Evolutionary conservation across 805 yeast genomes (phyloP), one percentile per base, ranked within the genome.

Genomic region (Candida cerambycidarum): DNA sequence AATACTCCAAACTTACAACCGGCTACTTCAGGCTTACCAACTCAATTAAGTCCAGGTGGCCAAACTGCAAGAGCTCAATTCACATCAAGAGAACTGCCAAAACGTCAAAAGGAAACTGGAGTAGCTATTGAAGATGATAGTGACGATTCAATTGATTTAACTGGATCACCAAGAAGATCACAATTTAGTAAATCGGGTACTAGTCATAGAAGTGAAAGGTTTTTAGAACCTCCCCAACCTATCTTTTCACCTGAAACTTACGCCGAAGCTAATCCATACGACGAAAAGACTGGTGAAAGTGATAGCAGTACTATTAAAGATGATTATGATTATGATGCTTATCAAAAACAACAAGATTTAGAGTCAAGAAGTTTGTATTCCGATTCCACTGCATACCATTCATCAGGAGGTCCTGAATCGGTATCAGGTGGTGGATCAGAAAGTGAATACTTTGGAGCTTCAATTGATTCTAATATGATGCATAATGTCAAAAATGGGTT

Each of bases 11-110:
- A 62, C 34, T 45, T 49, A 14, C 48, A 38, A 23, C 42, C 34
- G 24, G 16, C 36, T 6, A 23, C 23, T 21, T 12, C 32, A 36
- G 53, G 46, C 2, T 39, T 67, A 8, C 78, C 85, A 6, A 78
- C 85, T 10, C 72, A 19, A 15, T 39, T 33, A 18, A 19, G 23
- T 12, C 21, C 18, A 5, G 12, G 23, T 12, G 54, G 48, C 3
- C 41, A 67, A 10, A 78, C 86, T 6, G 79, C 85, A 8, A 72
- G 95, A 62, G 82, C 87, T 32, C 77, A 75, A 39, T 83, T 75
- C 53, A 83, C 93, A 2, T 67, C 78, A 41, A 63, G 79, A 51
- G 90, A 86, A 59, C 82, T 95, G 0, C 93, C 95, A 25, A 76
- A 71, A 43, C 76, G 89, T 57, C 73, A 73, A 32, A 69, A 65